A percentile compares a stretch with the other conserved stretches of the same genome.
These are phyloP conservation scores for Stemphylium lycopersici DNA, from an alignment of 2,329 filamentous ascomycete species.

Conservation along the genomic window DNA sequence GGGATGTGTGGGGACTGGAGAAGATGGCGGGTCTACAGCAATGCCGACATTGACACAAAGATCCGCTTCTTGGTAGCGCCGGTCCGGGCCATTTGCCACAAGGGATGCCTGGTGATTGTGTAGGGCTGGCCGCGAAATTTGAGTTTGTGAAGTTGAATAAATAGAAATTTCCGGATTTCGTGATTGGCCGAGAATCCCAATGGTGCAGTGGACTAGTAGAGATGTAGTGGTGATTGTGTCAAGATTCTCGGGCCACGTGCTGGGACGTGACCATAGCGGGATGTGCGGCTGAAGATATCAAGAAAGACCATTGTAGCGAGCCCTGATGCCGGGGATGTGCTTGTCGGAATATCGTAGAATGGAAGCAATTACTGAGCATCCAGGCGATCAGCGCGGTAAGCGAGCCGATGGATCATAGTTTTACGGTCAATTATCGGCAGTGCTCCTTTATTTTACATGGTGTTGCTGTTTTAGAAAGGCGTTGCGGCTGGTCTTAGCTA, in stretches of 20 bases:
- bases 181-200: neutral
- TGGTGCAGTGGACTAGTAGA: neutral
- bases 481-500: slow-evolving; percentile 13
- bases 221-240: neutral
- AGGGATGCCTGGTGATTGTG: neutral
- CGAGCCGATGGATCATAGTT: neutral
- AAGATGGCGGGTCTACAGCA: slow-evolving; percentile 1
- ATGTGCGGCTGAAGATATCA: neutral
- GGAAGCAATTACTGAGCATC: neutral
- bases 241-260: neutral
- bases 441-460: slow-evolving; percentile 8
- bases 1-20: neutral
- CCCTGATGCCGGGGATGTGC: neutral
- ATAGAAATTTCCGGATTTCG: neutral
- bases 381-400: slow-evolving; percentile 4
- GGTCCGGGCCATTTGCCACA: slow-evolving; percentile 4
- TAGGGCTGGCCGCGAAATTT: neutral
- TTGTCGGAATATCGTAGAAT: neutral
- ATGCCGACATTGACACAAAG: slow-evolving; percentile 6
- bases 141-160: neutral
- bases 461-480: slow-evolving; percentile 11
- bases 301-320: neutral
- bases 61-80: slow-evolving; percentile 4
- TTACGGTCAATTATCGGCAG: slow-evolving; percentile 1
- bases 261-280: neutral